Evolutionary conservation across 768 basidiomycete genomes (phyloP).

Genomic region (Boletus rubropictus): DNA sequence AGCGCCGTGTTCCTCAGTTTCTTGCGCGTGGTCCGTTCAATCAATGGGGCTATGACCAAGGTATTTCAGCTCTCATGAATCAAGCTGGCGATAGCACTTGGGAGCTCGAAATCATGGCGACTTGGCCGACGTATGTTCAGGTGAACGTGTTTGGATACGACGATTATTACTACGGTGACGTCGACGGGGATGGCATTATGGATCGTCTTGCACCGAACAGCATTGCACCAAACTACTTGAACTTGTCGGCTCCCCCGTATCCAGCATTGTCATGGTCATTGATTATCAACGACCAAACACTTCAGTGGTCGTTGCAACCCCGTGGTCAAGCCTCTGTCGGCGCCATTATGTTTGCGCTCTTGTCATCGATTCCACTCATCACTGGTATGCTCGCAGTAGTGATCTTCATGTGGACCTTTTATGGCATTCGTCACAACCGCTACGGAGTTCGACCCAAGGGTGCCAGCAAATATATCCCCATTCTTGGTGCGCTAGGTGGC

Average conservation of each 20-base stretch:
- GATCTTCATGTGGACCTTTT: constrained; percentile 94
- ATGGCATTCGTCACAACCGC: constrained; percentile 90
- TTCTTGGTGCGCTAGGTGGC: constrained; percentile 59
- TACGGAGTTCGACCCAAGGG: constrained; percentile 77
- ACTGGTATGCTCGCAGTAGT: constrained; percentile 78
- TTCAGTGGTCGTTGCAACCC: constrained; percentile 75
- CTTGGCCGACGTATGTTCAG: constrained; percentile 87
- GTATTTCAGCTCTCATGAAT: constrained; percentile 65
- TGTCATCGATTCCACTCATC: constrained; percentile 76
- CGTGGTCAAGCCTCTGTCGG: constrained; percentile 77
- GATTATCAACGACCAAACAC: constrained; percentile 66
- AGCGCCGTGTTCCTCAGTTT: constrained; percentile 80
- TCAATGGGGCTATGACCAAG: constrained; percentile 85
- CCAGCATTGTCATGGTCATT: constrained; percentile 89
- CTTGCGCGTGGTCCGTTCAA: constrained; percentile 89
- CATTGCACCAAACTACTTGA: constrained; percentile 79
- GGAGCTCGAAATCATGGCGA: constrained; percentile 84
- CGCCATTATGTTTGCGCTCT: constrained; percentile 82
- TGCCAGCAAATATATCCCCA: constrained; percentile 81
- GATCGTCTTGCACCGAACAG: constrained; percentile 90
- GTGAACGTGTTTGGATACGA: constrained; percentile 89
- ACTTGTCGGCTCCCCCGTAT: constrained; percentile 84
- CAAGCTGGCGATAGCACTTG: constrained; percentile 61
- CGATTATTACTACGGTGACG: constrained; percentile 89
- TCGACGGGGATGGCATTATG: constrained; percentile 79